These are phyloP conservation scores for Amaranthus palmeri DNA, from an alignment of 148 eudicot genomes.

Conservation along the genomic window DNA sequence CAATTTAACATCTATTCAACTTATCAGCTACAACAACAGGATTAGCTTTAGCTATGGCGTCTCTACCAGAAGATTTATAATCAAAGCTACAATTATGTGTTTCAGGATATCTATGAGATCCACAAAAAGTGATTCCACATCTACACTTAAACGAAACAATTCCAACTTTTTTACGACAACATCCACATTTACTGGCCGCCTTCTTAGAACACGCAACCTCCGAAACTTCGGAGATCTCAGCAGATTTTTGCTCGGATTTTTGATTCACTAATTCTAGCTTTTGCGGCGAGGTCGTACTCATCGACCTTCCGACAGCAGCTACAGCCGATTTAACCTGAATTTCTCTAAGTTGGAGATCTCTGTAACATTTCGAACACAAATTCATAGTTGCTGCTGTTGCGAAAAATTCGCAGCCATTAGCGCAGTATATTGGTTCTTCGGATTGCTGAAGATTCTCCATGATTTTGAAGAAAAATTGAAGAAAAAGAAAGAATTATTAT, in stretches of 20 bases:
- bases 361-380: constrained; percentile 52
- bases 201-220: not conserved
- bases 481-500: no score
- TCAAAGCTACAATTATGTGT: constrained; percentile 46
- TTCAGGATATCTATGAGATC: constrained; percentile 60
- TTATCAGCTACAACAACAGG: constrained; percentile 60
- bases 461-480: no score
- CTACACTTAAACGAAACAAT: constrained; percentile 34
- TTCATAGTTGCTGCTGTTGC: constrained; percentile 43
- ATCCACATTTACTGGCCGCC: not conserved
- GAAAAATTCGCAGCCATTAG: constrained; percentile 56
- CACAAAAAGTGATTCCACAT: constrained; percentile 57
- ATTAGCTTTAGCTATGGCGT: constrained; percentile 40
- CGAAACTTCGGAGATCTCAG: no score
- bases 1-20: not conserved
- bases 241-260: not conserved
- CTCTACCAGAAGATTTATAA: constrained; percentile 33
- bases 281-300: not conserved
- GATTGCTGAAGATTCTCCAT: no score
- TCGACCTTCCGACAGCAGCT: constrained; percentile 21
- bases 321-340: constrained; percentile 26
- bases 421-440: not conserved
- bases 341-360: constrained; percentile 22
- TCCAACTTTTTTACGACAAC: not conserved
- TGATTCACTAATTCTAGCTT: not conserved